Evolutionary conservation across 495 filamentous ascomycete genomes (phyloP).

Genomic region (Rhypophila decipiens): DNA sequence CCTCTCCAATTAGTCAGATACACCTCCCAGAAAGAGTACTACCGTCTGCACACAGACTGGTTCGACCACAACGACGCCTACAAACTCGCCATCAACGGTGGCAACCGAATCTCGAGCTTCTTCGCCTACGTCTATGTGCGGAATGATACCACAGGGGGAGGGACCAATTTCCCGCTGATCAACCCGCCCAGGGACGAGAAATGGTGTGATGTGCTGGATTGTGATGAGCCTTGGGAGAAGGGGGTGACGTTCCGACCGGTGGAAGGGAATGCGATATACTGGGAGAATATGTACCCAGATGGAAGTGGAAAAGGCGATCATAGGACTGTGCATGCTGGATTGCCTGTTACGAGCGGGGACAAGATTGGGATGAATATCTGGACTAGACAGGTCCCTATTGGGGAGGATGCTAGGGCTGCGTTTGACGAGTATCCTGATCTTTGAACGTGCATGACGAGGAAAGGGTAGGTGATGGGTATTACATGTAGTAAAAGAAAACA

Average conservation of each 20-base stretch:
- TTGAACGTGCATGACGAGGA: too few relatives aligned
- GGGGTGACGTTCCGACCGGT: constrained; percentile 60
- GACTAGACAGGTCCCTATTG: constrained; percentile 37
- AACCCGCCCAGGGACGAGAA: constrained; percentile 21
- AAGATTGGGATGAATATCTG: constrained; percentile 79
- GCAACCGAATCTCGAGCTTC: constrained; percentile 42
- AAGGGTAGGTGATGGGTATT: background rate
- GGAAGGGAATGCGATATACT: constrained; percentile 64
- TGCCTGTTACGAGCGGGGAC: constrained; percentile 56
- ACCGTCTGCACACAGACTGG: constrained; percentile 49
- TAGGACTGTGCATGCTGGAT: constrained; percentile 59
- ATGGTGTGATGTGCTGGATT: constrained; percentile 56
- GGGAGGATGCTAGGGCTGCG: constrained; percentile 25
- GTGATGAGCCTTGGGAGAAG: constrained; percentile 40
- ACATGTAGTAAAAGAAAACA: too few relatives aligned
- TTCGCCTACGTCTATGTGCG: constrained; percentile 45
- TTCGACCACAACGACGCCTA: constrained; percentile 34
- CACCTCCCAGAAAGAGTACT: constrained; percentile 33
- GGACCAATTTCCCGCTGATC: constrained; percentile 45
- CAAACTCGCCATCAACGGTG: constrained; percentile 32
- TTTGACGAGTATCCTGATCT: constrained; percentile 14
- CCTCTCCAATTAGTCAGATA: constrained; percentile 46
- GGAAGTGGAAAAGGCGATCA: constrained; percentile 55
- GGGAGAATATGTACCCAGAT: constrained; percentile 56
- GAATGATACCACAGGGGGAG: constrained; percentile 43